Evolutionary conservation across 225 moss, liverwort and hornwort species (phyloP).

Genomic region (Rhytidiadelphus loreus): DNA sequence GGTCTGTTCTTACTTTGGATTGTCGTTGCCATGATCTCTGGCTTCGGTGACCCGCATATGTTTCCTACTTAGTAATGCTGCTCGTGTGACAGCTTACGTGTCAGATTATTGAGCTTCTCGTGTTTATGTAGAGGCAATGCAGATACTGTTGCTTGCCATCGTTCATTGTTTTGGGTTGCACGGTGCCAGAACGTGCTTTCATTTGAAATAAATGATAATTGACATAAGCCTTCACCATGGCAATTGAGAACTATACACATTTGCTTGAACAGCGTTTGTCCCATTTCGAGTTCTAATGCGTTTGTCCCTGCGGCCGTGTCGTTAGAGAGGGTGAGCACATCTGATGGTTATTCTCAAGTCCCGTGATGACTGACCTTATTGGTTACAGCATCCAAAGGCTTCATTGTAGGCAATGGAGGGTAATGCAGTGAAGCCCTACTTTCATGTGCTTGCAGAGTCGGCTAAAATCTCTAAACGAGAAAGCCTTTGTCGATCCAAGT

Average conservation of each 20-base stretch:
- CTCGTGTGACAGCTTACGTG: background rate
- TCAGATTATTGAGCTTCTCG: background rate
- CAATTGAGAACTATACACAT: background rate
- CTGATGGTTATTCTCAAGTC: background rate
- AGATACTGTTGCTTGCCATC: background rate
- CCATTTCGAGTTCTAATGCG: background rate
- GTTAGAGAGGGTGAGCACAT: no score
- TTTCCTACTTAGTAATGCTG: slow-evolving; percentile 37
- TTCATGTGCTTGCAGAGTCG: background rate
- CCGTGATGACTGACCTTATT: background rate
- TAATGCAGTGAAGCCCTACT: background rate
- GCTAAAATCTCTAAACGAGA: background rate
- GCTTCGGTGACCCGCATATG: slow-evolving; percentile 25
- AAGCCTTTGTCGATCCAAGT: background rate
- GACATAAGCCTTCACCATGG: background rate
- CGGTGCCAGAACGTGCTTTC: background rate
- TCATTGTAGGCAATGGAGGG: background rate
- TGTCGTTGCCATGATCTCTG: slow-evolving; percentile 62
- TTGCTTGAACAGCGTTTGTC: background rate
- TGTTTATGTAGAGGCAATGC: background rate
- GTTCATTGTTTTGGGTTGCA: background rate
- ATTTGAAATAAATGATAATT: background rate
- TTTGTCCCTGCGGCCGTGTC: background rate
- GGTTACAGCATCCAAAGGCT: background rate
- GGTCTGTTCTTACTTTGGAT: slow-evolving; percentile 79